A percentile compares a stretch with the other conserved stretches of the same genome.
These are phyloP conservation scores for Lavandula angustifolia DNA, from an alignment of 257 asterid species.

Conservation along the genomic window DNA sequence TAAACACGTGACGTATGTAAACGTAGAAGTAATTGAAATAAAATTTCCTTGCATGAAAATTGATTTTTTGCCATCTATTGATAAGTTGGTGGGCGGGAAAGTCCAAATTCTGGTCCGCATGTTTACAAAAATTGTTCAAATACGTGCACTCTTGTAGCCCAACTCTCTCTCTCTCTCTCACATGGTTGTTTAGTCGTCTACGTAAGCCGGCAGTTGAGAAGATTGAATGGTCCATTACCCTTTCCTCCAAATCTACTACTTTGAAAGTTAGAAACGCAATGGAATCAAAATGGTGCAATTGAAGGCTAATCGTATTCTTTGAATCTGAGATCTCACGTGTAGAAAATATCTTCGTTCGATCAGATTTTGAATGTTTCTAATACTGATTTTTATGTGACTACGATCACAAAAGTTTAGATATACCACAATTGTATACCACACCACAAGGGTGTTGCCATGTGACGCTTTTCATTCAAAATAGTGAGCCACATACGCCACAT, in stretches of 20 bases:
- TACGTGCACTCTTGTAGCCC: slow-evolving; percentile 35
- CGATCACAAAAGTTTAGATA: no score
- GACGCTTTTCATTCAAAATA: no score
- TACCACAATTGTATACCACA: no score
- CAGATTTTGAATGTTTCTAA: no score
- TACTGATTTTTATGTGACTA: no score
- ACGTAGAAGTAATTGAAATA: background rate
- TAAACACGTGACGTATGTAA: slow-evolving; percentile 17
- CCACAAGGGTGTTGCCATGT: no score
- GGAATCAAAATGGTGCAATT: background rate
- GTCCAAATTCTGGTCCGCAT: slow-evolving; percentile 42
- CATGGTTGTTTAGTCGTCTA: slow-evolving; percentile 34
- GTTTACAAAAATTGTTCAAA: slow-evolving; percentile 32
- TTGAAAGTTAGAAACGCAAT: background rate
- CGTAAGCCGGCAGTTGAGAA: slow-evolving; percentile 46
- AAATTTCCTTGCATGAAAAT: background rate
- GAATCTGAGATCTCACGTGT: background rate
- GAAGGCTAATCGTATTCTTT: background rate
- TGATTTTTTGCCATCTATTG: slow-evolving; percentile 18
- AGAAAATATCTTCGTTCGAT: no score
- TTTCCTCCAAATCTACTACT: background rate
- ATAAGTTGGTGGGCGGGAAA: slow-evolving; percentile 37
- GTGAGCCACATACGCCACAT: no score
- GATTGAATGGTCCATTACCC: slow-evolving; percentile 36
- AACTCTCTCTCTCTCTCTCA: slow-evolving; percentile 30